Conservation (phyloP, 768 basidiomycete genomes). For the Tulasnella sp. region DNA sequence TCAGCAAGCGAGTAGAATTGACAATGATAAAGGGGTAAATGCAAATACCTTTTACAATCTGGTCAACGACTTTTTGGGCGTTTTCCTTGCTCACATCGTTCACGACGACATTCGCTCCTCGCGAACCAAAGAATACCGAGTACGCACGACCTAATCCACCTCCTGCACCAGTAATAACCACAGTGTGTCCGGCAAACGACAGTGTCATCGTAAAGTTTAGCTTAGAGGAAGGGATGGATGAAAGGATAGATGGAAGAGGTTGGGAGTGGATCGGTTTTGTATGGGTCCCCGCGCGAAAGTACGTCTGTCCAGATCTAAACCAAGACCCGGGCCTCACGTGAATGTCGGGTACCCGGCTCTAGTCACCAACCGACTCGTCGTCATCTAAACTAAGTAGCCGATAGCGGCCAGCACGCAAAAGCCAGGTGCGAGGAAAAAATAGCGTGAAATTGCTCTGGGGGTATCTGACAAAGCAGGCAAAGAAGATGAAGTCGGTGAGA, state of each 20-base stretch:
- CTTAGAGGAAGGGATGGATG: neutral
- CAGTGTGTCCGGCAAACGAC: constrained; percentile 78
- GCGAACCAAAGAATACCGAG: constrained; percentile 82
- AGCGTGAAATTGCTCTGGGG: neutral
- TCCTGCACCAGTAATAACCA: constrained; percentile 92
- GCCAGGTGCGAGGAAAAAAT: neutral
- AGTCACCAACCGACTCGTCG: neutral
- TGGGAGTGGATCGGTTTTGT: neutral
- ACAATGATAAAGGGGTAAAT: neutral
- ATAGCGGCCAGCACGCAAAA: neutral
- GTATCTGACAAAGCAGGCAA: neutral
- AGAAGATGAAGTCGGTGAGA: neutral
- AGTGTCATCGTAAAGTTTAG: constrained; percentile 27
- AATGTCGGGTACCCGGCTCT: constrained; percentile 5
- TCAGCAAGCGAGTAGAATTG: neutral
- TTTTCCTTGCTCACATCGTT: constrained; percentile 88
- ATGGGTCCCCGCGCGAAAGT: neutral
- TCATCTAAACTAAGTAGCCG: neutral
- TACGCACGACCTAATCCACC: constrained; percentile 91
- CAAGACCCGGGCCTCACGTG: constrained; percentile 21
- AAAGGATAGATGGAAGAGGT: constrained; percentile 11
- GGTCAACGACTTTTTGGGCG: constrained; percentile 87
- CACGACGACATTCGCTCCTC: constrained; percentile 91
- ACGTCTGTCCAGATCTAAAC: constrained; percentile 11
- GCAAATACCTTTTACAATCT: constrained; percentile 70